Percentiles rank a stretch among this genome's conserved stretches.
Evolutionary conservation across 1,284 basidiomycete species (phyloP).

Genomic region (Malassezia yamatoensis): DNA sequence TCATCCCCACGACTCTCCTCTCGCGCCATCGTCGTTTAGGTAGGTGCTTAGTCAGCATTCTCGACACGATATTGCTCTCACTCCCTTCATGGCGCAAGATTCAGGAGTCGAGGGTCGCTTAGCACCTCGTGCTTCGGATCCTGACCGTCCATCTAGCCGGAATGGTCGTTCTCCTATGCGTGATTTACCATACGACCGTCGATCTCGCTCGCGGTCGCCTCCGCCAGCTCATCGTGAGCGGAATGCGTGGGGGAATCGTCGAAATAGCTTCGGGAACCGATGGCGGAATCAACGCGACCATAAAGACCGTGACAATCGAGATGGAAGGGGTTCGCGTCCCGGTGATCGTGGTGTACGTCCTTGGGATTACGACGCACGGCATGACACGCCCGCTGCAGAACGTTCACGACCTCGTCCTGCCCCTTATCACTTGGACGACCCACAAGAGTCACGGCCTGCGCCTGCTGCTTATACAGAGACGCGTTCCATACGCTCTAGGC

Average conservation of each 20-base stretch:
- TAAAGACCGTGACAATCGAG: neutral
- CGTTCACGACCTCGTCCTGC: constrained; percentile 13
- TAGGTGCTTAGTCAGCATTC: neutral
- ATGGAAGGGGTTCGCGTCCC: neutral
- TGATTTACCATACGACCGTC: neutral
- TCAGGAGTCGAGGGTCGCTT: neutral
- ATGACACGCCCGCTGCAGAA: neutral
- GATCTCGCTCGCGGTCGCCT: constrained; percentile 4
- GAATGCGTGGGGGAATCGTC: neutral
- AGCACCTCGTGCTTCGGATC: neutral
- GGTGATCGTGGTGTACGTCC: constrained; percentile 1
- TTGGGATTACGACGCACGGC: constrained; percentile 7
- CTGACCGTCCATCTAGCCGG: neutral
- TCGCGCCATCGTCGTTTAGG: neutral
- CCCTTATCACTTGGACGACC: constrained; percentile 14
- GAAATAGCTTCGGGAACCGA: neutral
- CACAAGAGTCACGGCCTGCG: neutral
- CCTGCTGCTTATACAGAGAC: constrained; percentile 1
- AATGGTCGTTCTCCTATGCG: neutral
- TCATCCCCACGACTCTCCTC: constrained; percentile 57
- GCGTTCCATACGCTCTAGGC: neutral
- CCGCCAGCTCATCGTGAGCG: neutral
- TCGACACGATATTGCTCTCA: too few relatives aligned
- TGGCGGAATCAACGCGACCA: neutral
- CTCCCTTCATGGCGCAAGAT: neutral